Base-by-base conservation (phyloP, 1,284 basidiomycete species). In the Ganoderma meredithae region DNA sequence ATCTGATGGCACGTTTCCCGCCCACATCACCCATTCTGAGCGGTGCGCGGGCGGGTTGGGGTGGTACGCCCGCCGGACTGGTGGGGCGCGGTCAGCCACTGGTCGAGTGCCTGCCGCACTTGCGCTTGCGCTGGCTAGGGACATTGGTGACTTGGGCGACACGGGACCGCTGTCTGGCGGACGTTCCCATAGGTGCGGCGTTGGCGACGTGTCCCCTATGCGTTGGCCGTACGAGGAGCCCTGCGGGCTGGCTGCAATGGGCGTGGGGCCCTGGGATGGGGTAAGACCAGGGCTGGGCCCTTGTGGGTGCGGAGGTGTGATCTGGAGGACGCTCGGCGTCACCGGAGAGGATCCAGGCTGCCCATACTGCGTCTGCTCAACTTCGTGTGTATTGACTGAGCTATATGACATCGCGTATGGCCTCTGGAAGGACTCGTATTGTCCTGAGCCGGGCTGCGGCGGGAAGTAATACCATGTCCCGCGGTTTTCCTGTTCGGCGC, bases 21-120 rank as follows among this genome's bases (percentile, higher is more conserved):
- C 89, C 97, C 97, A 98, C 93, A 98, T 95, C 2, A 97, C 96
- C 92, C 92, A 97, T 71, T 96, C 95, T 25, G 94, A 95, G 13
- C 95, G 87, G 61, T 92, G 85, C 8, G 88, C 81, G 15, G 90
- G 90, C 1, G 89, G 86, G 69, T 88, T 90, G 0, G 91, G 89
- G 69, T 91, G 91, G 73, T 90, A 84, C 22, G 76, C 63, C 33
- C 77, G 74, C 19, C 80, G 79, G 33, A 63, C 39, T 8, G 62
- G 61, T 2, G 56, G 65, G 1, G 67, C 64, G 22, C 66, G 71
- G 31, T 72, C 69, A 6, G 65, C 66, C 13, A 62, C 69, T 12
- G 69, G 62, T 36, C 62, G 65, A 58, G 36, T 6, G 36, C 36
- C 36, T 36, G 9, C 7, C 36, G 36, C 36, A n/a, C 64, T 62